Evolutionary conservation across 768 basidiomycete species (phyloP).

Genomic region (Panaeolus papilionaceus): DNA sequence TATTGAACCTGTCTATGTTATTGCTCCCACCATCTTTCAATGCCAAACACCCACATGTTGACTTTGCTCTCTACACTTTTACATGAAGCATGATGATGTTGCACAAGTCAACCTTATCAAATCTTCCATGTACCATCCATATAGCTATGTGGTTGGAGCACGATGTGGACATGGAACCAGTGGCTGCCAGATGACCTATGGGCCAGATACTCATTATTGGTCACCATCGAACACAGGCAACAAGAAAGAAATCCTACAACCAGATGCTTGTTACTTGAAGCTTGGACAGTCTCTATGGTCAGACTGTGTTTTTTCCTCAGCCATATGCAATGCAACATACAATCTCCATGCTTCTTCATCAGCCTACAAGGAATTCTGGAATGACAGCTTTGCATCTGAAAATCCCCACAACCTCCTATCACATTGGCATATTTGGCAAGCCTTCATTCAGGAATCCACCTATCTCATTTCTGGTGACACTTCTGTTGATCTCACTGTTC

Average conservation of each 20-base stretch:
- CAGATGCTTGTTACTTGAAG: constrained; percentile 20
- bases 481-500: constrained; percentile 6
- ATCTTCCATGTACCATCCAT: no score
- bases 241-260: background rate
- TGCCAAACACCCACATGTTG: background rate
- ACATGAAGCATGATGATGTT: background rate
- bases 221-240: background rate
- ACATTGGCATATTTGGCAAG: background rate
- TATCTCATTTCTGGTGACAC: background rate
- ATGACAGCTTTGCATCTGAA: constrained; percentile 19
- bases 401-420: no score
- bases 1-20: background rate
- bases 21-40: background rate
- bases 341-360: constrained; percentile 29
- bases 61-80: background rate
- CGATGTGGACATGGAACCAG: background rate
- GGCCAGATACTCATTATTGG: background rate
- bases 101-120: no score
- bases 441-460: constrained; percentile 22
- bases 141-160: background rate
- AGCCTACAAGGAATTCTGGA: constrained; percentile 28
- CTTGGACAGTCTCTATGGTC: constrained; percentile 24
- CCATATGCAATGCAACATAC: constrained; percentile 29
- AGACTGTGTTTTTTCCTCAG: constrained; percentile 21
- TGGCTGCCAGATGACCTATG: background rate